Conservation (phyloP, 78 protist species). For the Mastigamoeba balamuthi region DNA sequence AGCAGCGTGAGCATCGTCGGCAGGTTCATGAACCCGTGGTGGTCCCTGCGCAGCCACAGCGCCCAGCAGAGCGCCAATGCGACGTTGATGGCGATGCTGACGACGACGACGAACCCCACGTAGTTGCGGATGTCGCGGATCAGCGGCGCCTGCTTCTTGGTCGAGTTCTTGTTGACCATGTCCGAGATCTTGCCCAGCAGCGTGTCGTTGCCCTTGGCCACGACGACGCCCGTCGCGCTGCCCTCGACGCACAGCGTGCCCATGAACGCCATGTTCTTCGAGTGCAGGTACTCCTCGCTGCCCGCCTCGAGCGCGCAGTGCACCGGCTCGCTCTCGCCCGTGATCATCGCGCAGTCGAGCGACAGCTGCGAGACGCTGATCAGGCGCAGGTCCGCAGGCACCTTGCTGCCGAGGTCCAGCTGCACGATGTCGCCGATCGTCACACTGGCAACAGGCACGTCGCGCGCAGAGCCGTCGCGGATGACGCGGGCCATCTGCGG, state of each 20-base stretch:
- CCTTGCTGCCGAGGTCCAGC: constrained; percentile 56
- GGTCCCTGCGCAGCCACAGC: background rate
- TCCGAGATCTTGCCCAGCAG: too few relatives aligned
- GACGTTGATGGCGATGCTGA: constrained; percentile 19
- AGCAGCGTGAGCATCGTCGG: constrained; percentile 40
- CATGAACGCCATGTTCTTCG: constrained; percentile 72
- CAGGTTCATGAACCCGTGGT: background rate
- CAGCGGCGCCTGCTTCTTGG: too few relatives aligned
- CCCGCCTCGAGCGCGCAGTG: background rate
- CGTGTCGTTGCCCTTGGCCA: constrained; percentile 79
- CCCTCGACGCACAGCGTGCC: constrained; percentile 70
- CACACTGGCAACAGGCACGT: background rate
- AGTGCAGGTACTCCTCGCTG: too few relatives aligned
- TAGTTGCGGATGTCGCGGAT: constrained; percentile 69
- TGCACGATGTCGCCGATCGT: constrained; percentile 20
- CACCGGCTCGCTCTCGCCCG: constrained; percentile 91
- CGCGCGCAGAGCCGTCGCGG: constrained; percentile 31
- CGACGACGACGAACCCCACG: constrained; percentile 15
- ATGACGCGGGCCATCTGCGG: constrained; percentile 53
- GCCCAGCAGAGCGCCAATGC: too few relatives aligned
- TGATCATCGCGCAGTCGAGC: constrained; percentile 78
- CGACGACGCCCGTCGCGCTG: constrained; percentile 58
- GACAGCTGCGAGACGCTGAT: background rate
- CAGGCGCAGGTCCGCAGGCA: constrained; percentile 86
- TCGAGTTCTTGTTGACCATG: too few relatives aligned